Evolutionary conservation across 2,329 filamentous ascomycete species (phyloP).

Genomic region (Ophiostoma australiae): DNA sequence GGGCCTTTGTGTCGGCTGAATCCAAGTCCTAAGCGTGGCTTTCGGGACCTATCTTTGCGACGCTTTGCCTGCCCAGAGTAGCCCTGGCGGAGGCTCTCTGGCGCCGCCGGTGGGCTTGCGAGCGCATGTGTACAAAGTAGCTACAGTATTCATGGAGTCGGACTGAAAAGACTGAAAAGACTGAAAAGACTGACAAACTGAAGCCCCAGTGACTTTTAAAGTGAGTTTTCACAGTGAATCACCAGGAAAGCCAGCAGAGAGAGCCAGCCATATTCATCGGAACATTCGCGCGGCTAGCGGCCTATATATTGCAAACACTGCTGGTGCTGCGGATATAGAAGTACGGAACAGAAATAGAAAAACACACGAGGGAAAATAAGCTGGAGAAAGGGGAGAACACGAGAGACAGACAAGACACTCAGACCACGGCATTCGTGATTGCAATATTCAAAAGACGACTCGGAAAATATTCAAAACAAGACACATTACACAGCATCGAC

Average conservation of each 20-base stretch:
- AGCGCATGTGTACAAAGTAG: neutral
- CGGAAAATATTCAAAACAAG: neutral
- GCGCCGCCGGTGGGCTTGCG: neutral
- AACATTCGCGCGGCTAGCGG: neutral
- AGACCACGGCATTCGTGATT: too few relatives aligned
- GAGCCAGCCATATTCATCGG: neutral
- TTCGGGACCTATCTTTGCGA: neutral
- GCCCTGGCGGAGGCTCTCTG: too few relatives aligned
- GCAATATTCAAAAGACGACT: too few relatives aligned
- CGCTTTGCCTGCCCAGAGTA: neutral
- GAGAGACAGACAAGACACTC: neutral
- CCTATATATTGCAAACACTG: neutral
- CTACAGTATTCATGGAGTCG: neutral
- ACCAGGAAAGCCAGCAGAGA: too few relatives aligned
- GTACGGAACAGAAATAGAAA: neutral
- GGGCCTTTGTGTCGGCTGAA: slow-evolving; percentile 7
- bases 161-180: neutral
- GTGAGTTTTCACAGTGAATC: neutral
- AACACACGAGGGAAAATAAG: neutral
- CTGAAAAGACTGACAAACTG: neutral
- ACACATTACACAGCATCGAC: neutral
- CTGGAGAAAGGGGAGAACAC: neutral
- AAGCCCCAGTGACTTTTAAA: neutral
- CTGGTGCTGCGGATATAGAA: neutral
- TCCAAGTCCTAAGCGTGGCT: neutral